Evolutionary conservation across 768 basidiomycete species (phyloP), one percentile per base, ranked within the genome.

Genomic region (Piloderma croceum): DNA sequence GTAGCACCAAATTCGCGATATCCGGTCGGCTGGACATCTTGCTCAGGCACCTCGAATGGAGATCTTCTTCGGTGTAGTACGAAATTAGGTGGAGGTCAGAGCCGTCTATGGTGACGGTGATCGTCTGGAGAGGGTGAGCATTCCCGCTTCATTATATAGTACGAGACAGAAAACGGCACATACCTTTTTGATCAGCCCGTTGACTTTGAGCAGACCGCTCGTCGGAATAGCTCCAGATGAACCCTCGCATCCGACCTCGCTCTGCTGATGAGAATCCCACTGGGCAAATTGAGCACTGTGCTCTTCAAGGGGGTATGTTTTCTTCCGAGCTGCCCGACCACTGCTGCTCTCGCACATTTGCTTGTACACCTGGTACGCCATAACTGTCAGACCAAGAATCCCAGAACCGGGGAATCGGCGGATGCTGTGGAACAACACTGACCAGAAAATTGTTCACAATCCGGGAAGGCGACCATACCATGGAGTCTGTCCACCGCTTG

Each of bases 401-500:
- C 15, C 27, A 29, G 27, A 15, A 9, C 15, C 15, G 9, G 9
- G 27, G 15, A 9, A 9, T 29, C 15, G 27, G 10, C 9, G 27
- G 27, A 29, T 15, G 9, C 10, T 9, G 27, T 9, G 9, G 10
- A 29, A 9, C 27, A 9, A 9, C 10, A 15, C 27, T 29, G 9
- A 29, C 27, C 27, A 29, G 27, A 15, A 29, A 29, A 29, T 29
- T 29, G 10, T 15, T 15, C 9, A 29, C 27, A 15, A 29, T 29
- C 9, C 82, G 65, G 37, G 74, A 77, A 0, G 82, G 82, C 42
- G 73, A 76, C 82, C 82, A 84, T 48, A 77, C 70, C 50, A 80
- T 69, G 7, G 81, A 79, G 58, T 84, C 82, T 1, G 82, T 84
- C 76, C 80, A 82, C 29, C 83, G 70, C 62, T 83, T 83, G 68